Evolutionary conservation across 2,329 filamentous ascomycete genomes (phyloP), one percentile per base, ranked within the genome.

Genomic region (Colletotrichum melonis): DNA sequence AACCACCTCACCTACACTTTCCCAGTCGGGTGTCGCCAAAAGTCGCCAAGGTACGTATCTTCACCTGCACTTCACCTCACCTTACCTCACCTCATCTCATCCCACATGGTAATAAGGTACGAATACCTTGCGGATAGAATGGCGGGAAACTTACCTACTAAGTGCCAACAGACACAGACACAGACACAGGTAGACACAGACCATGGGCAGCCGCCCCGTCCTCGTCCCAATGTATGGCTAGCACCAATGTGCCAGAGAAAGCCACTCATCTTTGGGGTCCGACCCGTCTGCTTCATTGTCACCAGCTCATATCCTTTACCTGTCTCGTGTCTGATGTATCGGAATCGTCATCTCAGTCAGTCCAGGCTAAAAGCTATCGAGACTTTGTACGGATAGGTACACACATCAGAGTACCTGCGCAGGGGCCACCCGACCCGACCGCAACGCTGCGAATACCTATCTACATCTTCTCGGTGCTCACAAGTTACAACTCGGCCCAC

Each of bases 351-450:
- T 49, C 42, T 49, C 42, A 49, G 38, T 42, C 16, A 42, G 38
- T 42, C 38, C 38, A 7, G 38, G 38, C 42, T 49, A 11, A 22
- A 49, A 49, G 16, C 16, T 49, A 49, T 49, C 60, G 35, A n/a
- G 42, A 11, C 42, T 49, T 49, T 6, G 38, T 63, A n/a, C n/a
- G 19, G 26, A 19, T 49, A 46, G 26, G 14, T 11, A 19, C 49
- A 38, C 62, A 38, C 42, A 35, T 28, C 62, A 38, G 19, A 32
- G 42, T 46, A 38, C 22, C 55, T 57, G 63, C 19, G 35, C 63
- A 67, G 26, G 49, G 55, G 64, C 46, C 69, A 60, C 63, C 63
- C 56, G n/a, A 52, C 49, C 28, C 54, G 56, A 60, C 68, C 55
- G 16, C 24, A 46, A 46, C 63, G 42, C 42, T 59, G 32, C 35